A percentile compares a stretch with the other conserved stretches of the same genome.
phyloP scores from a whole-genome alignment of 2,329 filamentous ascomycete genomes.

The Venturia nashicola region DNA sequence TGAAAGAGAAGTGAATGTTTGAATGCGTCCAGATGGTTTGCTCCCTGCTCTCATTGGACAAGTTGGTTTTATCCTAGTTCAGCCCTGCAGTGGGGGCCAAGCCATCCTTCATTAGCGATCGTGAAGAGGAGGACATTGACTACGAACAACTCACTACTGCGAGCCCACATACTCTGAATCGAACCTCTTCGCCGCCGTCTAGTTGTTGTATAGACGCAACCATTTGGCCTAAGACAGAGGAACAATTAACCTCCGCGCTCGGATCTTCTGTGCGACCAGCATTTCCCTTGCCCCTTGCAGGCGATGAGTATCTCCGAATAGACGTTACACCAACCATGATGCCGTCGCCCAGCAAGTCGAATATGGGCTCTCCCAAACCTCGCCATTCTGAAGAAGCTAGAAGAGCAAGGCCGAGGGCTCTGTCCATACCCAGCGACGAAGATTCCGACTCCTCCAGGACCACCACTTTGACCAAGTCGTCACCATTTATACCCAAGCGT shows the following conservation, averaged over 20 bases:
- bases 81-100: not conserved
- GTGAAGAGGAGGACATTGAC: not conserved
- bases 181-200: not conserved
- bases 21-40: too few species aligned
- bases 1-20: too few species aligned
- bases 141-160: not conserved
- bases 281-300: not conserved
- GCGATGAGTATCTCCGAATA: not conserved
- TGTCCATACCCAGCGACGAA: not conserved
- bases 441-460: constrained; percentile 7
- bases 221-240: not conserved
- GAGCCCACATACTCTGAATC: not conserved
- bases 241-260: not conserved
- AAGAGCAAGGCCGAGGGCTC: not conserved
- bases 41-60: too few species aligned
- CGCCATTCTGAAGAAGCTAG: not conserved
- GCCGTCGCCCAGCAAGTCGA: not conserved
- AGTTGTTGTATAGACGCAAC: not conserved
- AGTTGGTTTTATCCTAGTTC: too few species aligned
- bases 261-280: not conserved
- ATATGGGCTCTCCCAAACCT: not conserved
- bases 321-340: not conserved
- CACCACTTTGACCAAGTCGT: not conserved
- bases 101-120: not conserved
- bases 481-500: constrained; percentile 7